Conservation (phyloP, 2,329 filamentous ascomycete genomes). For the Fusarium pseudograminearum region DNA sequence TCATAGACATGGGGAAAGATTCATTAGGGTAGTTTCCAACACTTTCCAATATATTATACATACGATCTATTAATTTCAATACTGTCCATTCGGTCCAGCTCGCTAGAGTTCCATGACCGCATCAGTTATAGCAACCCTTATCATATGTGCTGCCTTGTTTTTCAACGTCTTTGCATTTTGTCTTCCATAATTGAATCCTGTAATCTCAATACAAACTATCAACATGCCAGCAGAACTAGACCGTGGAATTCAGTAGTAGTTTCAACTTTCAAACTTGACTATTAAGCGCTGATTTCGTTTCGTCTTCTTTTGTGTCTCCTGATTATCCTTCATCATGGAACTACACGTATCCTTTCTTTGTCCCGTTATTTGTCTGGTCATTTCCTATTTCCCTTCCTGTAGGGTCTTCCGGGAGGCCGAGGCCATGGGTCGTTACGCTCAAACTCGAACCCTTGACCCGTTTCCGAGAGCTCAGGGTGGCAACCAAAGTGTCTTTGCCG, state of each 20-base stretch:
- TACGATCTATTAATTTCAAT: slow-evolving; percentile 13
- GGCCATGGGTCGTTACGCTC: not conserved
- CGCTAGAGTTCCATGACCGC: slow-evolving; percentile 1
- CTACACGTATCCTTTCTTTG: not conserved
- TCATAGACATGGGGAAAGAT: not conserved
- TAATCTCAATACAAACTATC: not conserved
- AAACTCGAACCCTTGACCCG: slow-evolving; percentile 1
- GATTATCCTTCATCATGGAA: not conserved
- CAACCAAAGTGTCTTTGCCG: not conserved
- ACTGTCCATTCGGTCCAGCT: not conserved
- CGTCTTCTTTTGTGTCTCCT: slow-evolving; percentile 1
- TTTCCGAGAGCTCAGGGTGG: not conserved
- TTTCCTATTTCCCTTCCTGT: not conserved
- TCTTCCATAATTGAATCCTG: not conserved
- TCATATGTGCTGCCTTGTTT: not conserved
- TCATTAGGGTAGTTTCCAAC: not conserved
- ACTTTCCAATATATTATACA: not conserved
- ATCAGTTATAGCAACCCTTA: not conserved
- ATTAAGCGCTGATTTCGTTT: slow-evolving; percentile 3
- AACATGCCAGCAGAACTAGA: not conserved
- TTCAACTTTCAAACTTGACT: slow-evolving; percentile 25
- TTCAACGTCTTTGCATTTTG: not conserved
- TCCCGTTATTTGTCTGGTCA: not conserved
- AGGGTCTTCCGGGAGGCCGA: not conserved
- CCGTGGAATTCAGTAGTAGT: not conserved